Base-by-base conservation (phyloP, 768 basidiomycete species). In the Pisolithus sp. region DNA sequence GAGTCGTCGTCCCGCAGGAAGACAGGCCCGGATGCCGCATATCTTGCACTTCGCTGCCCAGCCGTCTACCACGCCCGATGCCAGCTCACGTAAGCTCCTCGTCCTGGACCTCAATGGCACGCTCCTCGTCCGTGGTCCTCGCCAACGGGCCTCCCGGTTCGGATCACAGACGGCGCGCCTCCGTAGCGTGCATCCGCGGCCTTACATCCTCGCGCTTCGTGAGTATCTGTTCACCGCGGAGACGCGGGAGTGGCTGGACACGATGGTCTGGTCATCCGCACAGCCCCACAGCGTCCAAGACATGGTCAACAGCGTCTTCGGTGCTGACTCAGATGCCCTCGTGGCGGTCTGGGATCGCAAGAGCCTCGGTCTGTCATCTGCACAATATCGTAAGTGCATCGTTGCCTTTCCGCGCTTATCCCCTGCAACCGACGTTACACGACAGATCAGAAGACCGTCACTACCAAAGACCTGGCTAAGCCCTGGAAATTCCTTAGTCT, bases 181-280 rank as follows among this genome's bases (percentile, higher is more conserved):
- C 6, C 76, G 78, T 7, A 52, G 66, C 1, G 73, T 76, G 7
- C 70, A 86, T 57, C 80, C 78, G 2, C 74, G 89, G 15, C 86
- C 89, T 0, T 92, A 83, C 64, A 72, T 90, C 58, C 52, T 67
- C 5, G 65, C 83, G 2, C 86, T 91, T 58, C 62, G 74, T 4
- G 64, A 74, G 3, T 91, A 86, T 60, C 66, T 90, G 2, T 82
- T 89, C 57, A 79, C 82, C 46, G 68, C 76, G 0, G 57, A 71
- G 17, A 88, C 83, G n/a, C 71, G 67, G 31, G 59, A 60, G 13
- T 89, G 87, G 85, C 74, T 91, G 18, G 86, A 90, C 52, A 82
- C 85, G 4, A 92, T 92, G 86, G 78, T 93, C 4, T 93, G 90
- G 90, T 88, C 85, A 61, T 88, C 85, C 2, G 90, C 90, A 4